Conservation (phyloP, 768 basidiomycete species). For the Termitomyces sp. region DNA sequence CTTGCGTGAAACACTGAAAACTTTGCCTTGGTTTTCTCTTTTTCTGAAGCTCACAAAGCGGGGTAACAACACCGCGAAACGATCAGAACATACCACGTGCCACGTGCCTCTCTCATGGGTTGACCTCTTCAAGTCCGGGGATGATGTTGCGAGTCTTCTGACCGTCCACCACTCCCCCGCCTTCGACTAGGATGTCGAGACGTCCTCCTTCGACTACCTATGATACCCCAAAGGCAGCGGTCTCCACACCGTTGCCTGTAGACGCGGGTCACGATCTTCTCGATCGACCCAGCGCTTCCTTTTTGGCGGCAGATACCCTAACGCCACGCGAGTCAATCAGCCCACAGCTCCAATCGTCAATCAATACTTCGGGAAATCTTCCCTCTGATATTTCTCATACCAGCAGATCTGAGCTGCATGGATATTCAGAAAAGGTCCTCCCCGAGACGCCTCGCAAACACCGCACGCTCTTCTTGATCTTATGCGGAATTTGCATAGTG, state of each 20-base stretch:
- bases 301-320: conserved; percentile 5
- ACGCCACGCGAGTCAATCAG: conserved; percentile 13
- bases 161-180: conserved; percentile 4
- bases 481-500: conserved; percentile 31
- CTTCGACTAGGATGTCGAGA: conserved; percentile 9
- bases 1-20: not conserved
- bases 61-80: conserved; percentile 5
- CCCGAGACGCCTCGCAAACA: conserved; percentile 9
- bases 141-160: conserved; percentile 1
- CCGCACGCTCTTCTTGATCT: conserved; percentile 13
- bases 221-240: conserved; percentile 6
- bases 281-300: conserved; percentile 9
- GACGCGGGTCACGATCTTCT: conserved; percentile 3
- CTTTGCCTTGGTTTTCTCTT: not conserved
- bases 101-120: conserved; percentile 10
- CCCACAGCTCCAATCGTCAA: conserved; percentile 2
- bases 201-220: conserved; percentile 10
- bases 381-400: conserved; percentile 2
- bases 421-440: conserved; percentile 3
- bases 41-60: conserved; percentile 1
- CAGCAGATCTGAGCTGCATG: conserved; percentile 7
- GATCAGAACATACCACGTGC: not conserved
- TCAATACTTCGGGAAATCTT: conserved; percentile 14
- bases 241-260: conserved; percentile 11
- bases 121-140: not conserved